These are phyloP conservation scores for Coniosporium tulheliwenetii DNA, from an alignment of 2,329 filamentous ascomycete genomes.

Conservation along the genomic window DNA sequence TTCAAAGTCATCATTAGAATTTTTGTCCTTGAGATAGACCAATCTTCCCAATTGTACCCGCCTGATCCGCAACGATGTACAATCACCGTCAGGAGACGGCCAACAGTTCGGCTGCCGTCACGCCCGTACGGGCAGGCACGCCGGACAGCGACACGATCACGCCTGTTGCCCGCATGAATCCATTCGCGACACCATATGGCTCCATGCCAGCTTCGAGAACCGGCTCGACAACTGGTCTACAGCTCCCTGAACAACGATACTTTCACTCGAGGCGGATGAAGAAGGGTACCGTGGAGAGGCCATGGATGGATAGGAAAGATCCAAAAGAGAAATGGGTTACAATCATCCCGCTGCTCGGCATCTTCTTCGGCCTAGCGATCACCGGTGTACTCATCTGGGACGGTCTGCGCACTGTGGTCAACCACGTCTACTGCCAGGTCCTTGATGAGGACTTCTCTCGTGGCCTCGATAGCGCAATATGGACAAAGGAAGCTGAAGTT, in stretches of 20 bases:
- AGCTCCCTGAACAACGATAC: slow-evolving; percentile 27
- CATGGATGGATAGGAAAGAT: slow-evolving; percentile 59
- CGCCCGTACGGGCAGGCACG: slow-evolving; percentile 20
- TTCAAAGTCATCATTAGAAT: too few species aligned
- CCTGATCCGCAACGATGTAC: slow-evolving; percentile 7
- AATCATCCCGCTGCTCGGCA: slow-evolving; percentile 59
- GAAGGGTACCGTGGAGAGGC: slow-evolving; percentile 59
- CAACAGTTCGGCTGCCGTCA: slow-evolving; percentile 14
- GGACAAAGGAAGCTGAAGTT: slow-evolving; percentile 61
- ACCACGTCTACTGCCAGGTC: slow-evolving; percentile 58
- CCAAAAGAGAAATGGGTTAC: slow-evolving; percentile 77
- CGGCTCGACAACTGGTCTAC: slow-evolving; percentile 24
- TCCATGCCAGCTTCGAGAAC: slow-evolving; percentile 27
- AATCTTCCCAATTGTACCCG: too few species aligned
- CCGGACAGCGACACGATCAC: slow-evolving; percentile 10
- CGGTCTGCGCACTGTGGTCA: slow-evolving; percentile 53
- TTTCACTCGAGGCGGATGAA: slow-evolving; percentile 60
- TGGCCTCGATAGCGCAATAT: slow-evolving; percentile 40
- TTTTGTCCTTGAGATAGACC: too few species aligned
- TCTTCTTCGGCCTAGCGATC: slow-evolving; percentile 51
- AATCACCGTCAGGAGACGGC: slow-evolving; percentile 11
- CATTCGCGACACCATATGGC: slow-evolving; percentile 23
- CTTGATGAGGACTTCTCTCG: slow-evolving; percentile 52
- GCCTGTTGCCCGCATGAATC: slow-evolving; percentile 8
- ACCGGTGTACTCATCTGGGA: slow-evolving; percentile 62